Percentiles rank a stretch among this genome's conserved stretches.
phyloP scores from a whole-genome alignment of 441 rosid species.

The Jatropha multifida region DNA sequence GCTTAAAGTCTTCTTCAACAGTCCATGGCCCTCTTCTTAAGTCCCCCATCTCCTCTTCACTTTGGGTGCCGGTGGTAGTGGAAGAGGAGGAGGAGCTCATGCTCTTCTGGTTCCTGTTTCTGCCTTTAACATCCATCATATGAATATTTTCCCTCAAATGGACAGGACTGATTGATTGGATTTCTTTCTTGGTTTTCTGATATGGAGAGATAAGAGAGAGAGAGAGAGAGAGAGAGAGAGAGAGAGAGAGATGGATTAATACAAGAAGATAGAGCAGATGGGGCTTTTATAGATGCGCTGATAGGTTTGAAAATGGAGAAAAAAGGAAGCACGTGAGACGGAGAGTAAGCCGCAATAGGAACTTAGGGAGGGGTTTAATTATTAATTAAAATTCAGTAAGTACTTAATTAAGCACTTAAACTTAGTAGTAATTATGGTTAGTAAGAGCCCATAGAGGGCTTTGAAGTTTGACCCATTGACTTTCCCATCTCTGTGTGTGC shows the following conservation, averaged over 20 bases:
- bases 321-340: slow-evolving; percentile 37
- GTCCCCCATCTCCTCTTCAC: slow-evolving; percentile 51
- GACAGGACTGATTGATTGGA: slow-evolving; percentile 34
- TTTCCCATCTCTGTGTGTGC: slow-evolving; percentile 25
- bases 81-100: slow-evolving; percentile 22
- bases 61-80: slow-evolving; percentile 23
- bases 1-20: slow-evolving; percentile 68
- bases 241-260: slow-evolving; percentile 27
- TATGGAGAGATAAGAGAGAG: slow-evolving; percentile 16
- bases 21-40: slow-evolving; percentile 82
- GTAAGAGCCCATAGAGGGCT: slow-evolving; percentile 21
- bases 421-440: slow-evolving; percentile 19
- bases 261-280: slow-evolving; percentile 38
- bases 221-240: slow-evolving; percentile 19
- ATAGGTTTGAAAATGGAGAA: slow-evolving; percentile 41
- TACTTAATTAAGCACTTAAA: slow-evolving; percentile 24
- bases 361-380: slow-evolving; percentile 17
- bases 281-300: slow-evolving; percentile 50
- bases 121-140: slow-evolving; percentile 49
- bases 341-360: slow-evolving; percentile 43
- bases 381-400: not conserved
- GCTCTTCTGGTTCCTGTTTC: slow-evolving; percentile 26
- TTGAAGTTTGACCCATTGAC: slow-evolving; percentile 75
- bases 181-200: not conserved
- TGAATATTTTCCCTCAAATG: slow-evolving; percentile 24